Evolutionary conservation across 148 eudicot genomes (phyloP).

Genomic region (Cornus controversa): DNA sequence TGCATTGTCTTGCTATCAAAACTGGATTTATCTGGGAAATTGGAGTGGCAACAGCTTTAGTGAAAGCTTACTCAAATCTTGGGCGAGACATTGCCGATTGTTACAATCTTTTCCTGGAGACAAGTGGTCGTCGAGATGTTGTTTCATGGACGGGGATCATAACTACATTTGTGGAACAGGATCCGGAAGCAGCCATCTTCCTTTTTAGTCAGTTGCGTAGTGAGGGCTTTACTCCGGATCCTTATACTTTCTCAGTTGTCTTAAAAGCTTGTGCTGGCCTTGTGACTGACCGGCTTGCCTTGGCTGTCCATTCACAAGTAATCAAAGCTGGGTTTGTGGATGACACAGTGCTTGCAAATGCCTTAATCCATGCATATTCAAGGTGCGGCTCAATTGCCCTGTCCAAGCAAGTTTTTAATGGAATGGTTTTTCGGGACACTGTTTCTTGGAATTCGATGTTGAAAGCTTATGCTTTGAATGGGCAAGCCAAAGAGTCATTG

Average conservation of each 20-base stretch:
- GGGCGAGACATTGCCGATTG: constrained; percentile 29
- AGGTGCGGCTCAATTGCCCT: constrained; percentile 42
- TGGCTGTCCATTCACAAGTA: constrained; percentile 36
- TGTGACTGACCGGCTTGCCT: constrained; percentile 37
- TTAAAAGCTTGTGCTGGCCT: constrained; percentile 56
- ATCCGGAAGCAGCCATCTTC: constrained; percentile 35
- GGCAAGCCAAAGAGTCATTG: constrained; percentile 38
- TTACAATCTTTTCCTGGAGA: constrained; percentile 40
- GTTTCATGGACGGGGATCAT: constrained; percentile 55
- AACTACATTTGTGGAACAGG: constrained; percentile 28
- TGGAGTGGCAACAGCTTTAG: constrained; percentile 41
- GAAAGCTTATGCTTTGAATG: constrained; percentile 55
- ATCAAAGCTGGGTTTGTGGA: constrained; percentile 31
- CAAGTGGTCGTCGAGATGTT: constrained; percentile 37
- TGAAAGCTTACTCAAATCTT: constrained; percentile 47
- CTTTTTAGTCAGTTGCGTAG: constrained; percentile 35
- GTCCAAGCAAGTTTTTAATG: constrained; percentile 44
- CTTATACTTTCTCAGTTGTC: constrained; percentile 29
- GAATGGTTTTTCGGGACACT: constrained; percentile 31
- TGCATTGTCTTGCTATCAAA: constrained; percentile 39
- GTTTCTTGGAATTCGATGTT: constrained; percentile 61
- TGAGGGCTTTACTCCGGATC: constrained; percentile 38
- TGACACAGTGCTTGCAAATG: constrained; percentile 38
- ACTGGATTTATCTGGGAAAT: constrained; percentile 36
- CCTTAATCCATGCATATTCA: constrained; percentile 51